A percentile compares a stretch with the other conserved stretches of the same genome.
Evolutionary conservation across 257 asterid species (phyloP).

Genomic region (Forsythia viridissima): DNA sequence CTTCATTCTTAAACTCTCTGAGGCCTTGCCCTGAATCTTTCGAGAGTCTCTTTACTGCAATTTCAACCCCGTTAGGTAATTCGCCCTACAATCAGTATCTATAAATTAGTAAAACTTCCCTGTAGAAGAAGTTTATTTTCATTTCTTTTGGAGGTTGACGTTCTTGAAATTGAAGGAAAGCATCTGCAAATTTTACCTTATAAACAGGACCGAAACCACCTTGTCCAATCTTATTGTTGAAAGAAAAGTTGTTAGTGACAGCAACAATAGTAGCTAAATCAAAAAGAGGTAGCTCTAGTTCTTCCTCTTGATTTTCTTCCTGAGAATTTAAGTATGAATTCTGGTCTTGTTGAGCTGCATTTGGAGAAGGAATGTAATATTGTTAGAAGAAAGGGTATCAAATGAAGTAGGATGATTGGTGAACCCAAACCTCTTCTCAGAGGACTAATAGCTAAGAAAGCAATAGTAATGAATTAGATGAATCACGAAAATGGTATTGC

Average conservation of each 20-base stretch:
- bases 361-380: not conserved
- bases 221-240: conserved; percentile 28
- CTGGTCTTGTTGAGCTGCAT: not conserved
- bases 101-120: not conserved
- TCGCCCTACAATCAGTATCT: not conserved
- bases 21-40: conserved; percentile 48
- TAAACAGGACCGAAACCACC: conserved; percentile 47
- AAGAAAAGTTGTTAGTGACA: conserved; percentile 31
- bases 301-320: not conserved
- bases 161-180: not conserved
- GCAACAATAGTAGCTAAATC: conserved; percentile 25
- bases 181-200: conserved; percentile 27
- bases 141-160: not conserved
- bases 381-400: not conserved
- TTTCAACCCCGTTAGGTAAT: conserved; percentile 12
- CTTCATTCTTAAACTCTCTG: conserved; percentile 48
- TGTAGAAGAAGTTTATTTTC: not conserved
- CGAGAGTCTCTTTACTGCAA: conserved; percentile 58
- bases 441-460: not conserved
- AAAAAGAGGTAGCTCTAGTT: not conserved
- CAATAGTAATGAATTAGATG: not conserved
- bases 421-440: not conserved
- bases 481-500: not conserved
- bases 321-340: too few relatives aligned
- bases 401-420: not conserved